These are phyloP conservation scores for Allium fistulosum DNA, from an alignment of 106 monocot species.

Conservation along the genomic window DNA sequence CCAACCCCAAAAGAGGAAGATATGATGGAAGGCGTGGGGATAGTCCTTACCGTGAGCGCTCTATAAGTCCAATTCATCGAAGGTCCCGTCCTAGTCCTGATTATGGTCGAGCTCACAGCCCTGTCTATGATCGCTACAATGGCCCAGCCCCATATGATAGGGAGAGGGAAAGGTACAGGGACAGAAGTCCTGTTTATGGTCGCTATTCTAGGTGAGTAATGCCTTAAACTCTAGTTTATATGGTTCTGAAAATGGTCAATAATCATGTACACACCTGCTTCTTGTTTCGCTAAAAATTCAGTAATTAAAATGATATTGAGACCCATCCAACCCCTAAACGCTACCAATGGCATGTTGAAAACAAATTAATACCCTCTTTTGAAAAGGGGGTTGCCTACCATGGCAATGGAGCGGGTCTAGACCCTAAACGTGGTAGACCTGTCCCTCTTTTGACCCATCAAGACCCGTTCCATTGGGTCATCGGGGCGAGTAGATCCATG, in stretches of 20 bases:
- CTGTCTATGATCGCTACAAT: constrained; percentile 38
- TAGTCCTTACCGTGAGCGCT: constrained; percentile 51
- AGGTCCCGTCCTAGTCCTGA: constrained; percentile 52
- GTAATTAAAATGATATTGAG: background rate
- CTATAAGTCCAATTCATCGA: constrained; percentile 43
- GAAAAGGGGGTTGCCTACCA: background rate
- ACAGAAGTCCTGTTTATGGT: constrained; percentile 27
- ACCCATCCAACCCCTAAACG: background rate
- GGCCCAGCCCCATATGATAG: constrained; percentile 18
- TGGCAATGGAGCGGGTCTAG: too few species aligned
- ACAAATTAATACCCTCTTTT: background rate
- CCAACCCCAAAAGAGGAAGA: constrained; percentile 57
- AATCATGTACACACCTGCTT: background rate
- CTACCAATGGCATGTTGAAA: background rate
- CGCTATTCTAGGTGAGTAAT: constrained; percentile 44
- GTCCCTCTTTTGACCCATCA: too few species aligned
- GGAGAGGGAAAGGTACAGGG: background rate
- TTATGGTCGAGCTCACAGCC: constrained; percentile 41
- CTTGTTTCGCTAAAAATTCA: background rate
- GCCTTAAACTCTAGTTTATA: background rate
- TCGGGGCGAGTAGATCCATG: too few species aligned
- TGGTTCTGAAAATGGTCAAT: background rate
- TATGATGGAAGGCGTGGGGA: constrained; percentile 31
- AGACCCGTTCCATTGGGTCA: too few species aligned
- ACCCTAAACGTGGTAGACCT: too few species aligned